These are phyloP conservation scores for Volvox reticuliferus DNA, from an alignment of 139 green algal species.

Conservation along the genomic window DNA sequence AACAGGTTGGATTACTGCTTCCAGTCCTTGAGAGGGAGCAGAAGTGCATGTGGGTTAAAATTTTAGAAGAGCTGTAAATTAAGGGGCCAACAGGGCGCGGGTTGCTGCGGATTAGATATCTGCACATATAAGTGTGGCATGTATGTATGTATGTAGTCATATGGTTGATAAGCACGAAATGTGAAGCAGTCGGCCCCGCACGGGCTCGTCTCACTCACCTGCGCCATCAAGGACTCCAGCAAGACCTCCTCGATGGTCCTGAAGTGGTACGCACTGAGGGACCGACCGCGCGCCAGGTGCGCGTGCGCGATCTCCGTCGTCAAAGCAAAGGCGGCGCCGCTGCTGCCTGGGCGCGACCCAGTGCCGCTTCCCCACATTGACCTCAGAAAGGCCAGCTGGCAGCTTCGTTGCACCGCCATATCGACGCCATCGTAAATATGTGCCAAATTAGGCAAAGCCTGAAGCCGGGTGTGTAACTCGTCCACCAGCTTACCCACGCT, in stretches of 20 bases:
- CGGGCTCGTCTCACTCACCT: neutral
- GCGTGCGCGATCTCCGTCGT: neutral
- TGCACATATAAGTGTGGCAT: too few relatives aligned
- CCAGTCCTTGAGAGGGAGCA: too few relatives aligned
- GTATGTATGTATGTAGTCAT: too few relatives aligned
- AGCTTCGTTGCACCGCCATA: neutral
- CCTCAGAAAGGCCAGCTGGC: conserved; percentile 33
- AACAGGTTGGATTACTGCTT: too few relatives aligned
- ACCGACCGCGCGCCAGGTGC: conserved; percentile 22
- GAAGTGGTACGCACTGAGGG: neutral
- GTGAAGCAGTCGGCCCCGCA: too few relatives aligned
- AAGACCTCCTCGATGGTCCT: neutral
- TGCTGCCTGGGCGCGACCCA: neutral
- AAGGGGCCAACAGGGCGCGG: too few relatives aligned
- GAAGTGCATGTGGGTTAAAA: too few relatives aligned
- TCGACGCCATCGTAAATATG: neutral
- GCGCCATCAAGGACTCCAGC: neutral
- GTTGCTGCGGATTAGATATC: too few relatives aligned
- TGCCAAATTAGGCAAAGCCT: neutral
- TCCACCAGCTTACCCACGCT: neutral
- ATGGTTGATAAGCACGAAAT: too few relatives aligned
- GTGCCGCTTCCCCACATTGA: neutral
- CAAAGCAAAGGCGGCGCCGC: neutral
- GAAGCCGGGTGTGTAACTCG: neutral
- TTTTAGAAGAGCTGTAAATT: too few relatives aligned